Percentiles rank a stretch among this genome's conserved stretches.
phyloP scores from a whole-genome alignment of 1,284 basidiomycete species.

The Puccinia hordei region DNA sequence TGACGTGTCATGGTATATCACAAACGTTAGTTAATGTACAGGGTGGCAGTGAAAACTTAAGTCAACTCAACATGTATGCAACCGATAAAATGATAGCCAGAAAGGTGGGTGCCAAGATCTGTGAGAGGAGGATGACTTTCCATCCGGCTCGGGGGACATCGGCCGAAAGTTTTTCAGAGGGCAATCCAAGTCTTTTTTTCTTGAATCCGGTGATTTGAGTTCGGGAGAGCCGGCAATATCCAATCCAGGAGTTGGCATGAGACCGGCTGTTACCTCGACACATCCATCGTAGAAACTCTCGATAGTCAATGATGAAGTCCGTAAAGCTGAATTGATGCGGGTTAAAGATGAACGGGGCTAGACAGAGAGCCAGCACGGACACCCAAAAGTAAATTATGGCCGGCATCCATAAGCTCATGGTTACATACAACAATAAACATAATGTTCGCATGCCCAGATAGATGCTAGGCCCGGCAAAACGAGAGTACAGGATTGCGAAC shows the following conservation, averaged over 20 bases:
- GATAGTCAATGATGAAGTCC: conserved; percentile 93
- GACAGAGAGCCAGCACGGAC: conserved; percentile 70
- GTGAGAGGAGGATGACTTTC: conserved; percentile 82
- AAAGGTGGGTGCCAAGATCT: conserved; percentile 79
- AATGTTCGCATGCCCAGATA: conserved; percentile 90
- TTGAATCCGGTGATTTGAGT: conserved; percentile 97
- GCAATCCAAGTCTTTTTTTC: conserved; percentile 89
- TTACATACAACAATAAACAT: conserved; percentile 85
- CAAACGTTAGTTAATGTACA: neutral
- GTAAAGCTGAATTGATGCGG: conserved; percentile 93
- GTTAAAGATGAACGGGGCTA: conserved; percentile 94
- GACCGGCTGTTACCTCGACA: conserved; percentile 80
- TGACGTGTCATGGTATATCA: neutral
- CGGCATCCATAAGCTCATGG: conserved; percentile 81
- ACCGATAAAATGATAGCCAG: conserved; percentile 82
- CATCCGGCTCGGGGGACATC: conserved; percentile 87
- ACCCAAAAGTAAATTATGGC: conserved; percentile 93
- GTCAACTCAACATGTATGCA: conserved; percentile 73
- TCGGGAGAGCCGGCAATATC: conserved; percentile 88
- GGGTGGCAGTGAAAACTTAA: neutral
- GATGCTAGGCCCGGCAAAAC: conserved; percentile 93
- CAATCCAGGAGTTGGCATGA: conserved; percentile 95
- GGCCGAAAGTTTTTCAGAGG: conserved; percentile 86
- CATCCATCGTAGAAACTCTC: conserved; percentile 97
- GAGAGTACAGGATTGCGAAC: conserved; percentile 88